A percentile compares a stretch with the other conserved stretches of the same genome.
Conservation (phyloP, 2,329 filamentous ascomycete genomes). For the Alternaria alternata region DNA sequence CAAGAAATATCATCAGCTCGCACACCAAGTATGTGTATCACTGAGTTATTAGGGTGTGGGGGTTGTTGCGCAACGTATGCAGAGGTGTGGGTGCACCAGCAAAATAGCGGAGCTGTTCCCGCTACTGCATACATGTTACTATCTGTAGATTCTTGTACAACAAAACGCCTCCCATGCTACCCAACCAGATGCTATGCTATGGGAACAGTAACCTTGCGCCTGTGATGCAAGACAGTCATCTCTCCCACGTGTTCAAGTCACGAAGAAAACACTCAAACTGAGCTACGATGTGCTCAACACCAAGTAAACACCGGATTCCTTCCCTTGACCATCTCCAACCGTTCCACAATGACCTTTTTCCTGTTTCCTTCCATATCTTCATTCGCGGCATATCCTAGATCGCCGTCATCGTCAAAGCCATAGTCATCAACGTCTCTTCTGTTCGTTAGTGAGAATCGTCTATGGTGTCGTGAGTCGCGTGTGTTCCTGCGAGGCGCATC, state of each 20-base stretch:
- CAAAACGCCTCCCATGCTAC: slow-evolving; percentile 18
- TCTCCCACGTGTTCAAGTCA: background rate
- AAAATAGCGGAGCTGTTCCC: slow-evolving; percentile 2
- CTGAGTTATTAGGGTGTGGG: background rate
- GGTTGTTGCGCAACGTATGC: slow-evolving; percentile 3
- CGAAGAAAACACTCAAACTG: background rate
- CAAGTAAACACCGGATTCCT: slow-evolving; percentile 97
- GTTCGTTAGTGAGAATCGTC: slow-evolving; percentile 57
- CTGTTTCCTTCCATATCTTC: slow-evolving; percentile 92
- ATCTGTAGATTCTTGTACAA: slow-evolving; percentile 11
- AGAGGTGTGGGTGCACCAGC: slow-evolving; percentile 4
- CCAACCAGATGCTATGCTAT: slow-evolving; percentile 1
- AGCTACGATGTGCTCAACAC: slow-evolving; percentile 66
- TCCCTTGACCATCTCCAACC: slow-evolving; percentile 93
- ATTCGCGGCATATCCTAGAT: slow-evolving; percentile 92
- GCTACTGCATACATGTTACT: slow-evolving; percentile 5
- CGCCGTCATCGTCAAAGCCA: slow-evolving; percentile 76
- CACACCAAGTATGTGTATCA: background rate
- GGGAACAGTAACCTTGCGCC: slow-evolving; percentile 7
- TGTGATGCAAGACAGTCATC: slow-evolving; percentile 7
- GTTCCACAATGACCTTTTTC: slow-evolving; percentile 95
- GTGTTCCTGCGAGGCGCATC: slow-evolving; percentile 48
- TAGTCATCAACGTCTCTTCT: slow-evolving; percentile 61
- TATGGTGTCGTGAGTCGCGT: slow-evolving; percentile 43
- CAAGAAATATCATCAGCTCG: background rate